A percentile compares a stretch with the other conserved stretches of the same genome.
Evolutionary conservation across 805 yeast genomes (phyloP).

Genomic region (Ogataea kodamae): DNA sequence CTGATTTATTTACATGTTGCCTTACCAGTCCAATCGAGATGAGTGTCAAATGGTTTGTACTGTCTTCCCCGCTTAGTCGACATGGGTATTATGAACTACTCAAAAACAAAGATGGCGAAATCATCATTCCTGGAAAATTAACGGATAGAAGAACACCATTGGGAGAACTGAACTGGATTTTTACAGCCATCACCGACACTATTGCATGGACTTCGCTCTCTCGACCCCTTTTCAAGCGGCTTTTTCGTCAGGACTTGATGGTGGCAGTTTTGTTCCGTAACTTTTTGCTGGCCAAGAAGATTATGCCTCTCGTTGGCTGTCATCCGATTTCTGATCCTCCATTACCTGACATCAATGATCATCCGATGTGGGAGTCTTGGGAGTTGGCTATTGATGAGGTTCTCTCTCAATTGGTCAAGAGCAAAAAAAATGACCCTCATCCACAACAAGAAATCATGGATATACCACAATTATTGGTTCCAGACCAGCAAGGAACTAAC

Average conservation of each 20-base stretch:
- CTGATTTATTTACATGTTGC: slow-evolving; percentile 93
- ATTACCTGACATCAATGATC: slow-evolving; percentile 78
- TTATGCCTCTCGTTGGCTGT: slow-evolving; percentile 90
- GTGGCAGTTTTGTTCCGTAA: slow-evolving; percentile 95
- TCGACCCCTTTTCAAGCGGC: slow-evolving; percentile 79
- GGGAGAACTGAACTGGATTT: slow-evolving; percentile 96
- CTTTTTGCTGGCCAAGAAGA: slow-evolving; percentile 84
- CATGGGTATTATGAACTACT: slow-evolving; percentile 49
- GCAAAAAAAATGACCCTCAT: slow-evolving; percentile 24
- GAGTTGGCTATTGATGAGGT: slow-evolving; percentile 96
- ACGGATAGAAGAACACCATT: slow-evolving; percentile 93
- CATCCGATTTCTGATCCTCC: slow-evolving; percentile 95
- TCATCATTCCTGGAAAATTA: slow-evolving; percentile 82
- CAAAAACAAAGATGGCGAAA: slow-evolving; percentile 47
- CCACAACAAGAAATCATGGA: slow-evolving; percentile 25
- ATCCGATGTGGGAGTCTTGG: slow-evolving; percentile 98
- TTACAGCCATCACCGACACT: slow-evolving; percentile 96
- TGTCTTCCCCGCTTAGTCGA: slow-evolving; percentile 66
- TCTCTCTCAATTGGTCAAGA: slow-evolving; percentile 60
- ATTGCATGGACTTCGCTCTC: slow-evolving; percentile 95
- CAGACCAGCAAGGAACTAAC: slow-evolving; percentile 18
- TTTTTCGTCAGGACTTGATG: slow-evolving; percentile 93
- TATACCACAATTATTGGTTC: slow-evolving; percentile 30
- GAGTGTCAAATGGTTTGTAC: slow-evolving; percentile 84
- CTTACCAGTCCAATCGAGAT: slow-evolving; percentile 94